Base-by-base conservation (phyloP, 2,329 filamentous ascomycete species). In the Coniochaeta ligniaria region DNA sequence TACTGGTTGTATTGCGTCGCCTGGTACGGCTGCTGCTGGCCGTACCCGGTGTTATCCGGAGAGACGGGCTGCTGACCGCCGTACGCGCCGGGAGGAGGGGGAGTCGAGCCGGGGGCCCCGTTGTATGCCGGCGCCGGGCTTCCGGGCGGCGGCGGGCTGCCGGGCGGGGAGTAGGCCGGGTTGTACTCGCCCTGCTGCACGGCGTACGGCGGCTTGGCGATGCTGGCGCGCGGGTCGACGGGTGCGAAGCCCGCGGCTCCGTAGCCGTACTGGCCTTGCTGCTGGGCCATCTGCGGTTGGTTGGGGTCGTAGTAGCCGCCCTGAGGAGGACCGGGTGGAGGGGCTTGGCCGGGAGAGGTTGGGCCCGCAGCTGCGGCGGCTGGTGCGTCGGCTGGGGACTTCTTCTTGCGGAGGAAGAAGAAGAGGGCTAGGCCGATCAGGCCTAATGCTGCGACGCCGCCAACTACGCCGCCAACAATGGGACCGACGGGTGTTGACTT, bases 401-500 rank as follows among this genome's bases (percentile, higher is more conserved):
- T 63, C 45, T 68, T 67, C 50, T 63, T 67, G 35, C 71, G 72
- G 38, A 69, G 57, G n/a, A 75, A 35, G 57, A 69, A 66, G 59
- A 71, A 68, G 61, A 66, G 64, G 45, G 63, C 69, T n/a, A 70
- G 52, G 58, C 58, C 61, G 60, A 73, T 64, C 6, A 73, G 61
- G 17, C 60, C 71, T 26, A 74, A 54, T n/a, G 66, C 66, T 28
- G 60, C 69, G 1, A 71, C 54, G 17, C 67, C 72, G 60, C 67
- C 71, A 2, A 74, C 68, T 8, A 70, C 72, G 38, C 72, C 72
- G 33, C 72, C 72, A 3, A 68, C 68, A 43, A 74, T 72, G 60
- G 72, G 63, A 31, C 69, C 72, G 6, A 65, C 60, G 28, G 64
- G 64, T 24, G 63, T 60, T 0, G 63, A 64, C 24, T 41, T 45